Base-by-base conservation (phyloP, 2,329 filamentous ascomycete species). In the Delphinella strobiligena region DNA sequence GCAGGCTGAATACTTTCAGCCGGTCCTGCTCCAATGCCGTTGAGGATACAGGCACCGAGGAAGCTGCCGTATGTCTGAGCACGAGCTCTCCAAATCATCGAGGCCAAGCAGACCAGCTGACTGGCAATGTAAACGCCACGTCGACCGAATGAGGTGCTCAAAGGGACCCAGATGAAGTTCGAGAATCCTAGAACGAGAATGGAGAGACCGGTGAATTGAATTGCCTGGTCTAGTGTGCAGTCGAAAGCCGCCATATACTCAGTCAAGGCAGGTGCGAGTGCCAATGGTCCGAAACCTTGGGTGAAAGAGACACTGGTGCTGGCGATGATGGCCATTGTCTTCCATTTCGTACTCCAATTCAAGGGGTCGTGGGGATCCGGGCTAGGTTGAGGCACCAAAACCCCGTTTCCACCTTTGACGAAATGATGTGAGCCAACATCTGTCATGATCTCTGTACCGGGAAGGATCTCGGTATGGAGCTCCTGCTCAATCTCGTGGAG, bases 341-440 rank as follows among this genome's bases (percentile, higher is more conserved):
- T 72, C 66, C 67, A 70, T 19, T 54, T 54, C 2, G 52, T 51
- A 22, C 51, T 63, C 69, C 68, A 71, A 43, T 72, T 72, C 33
- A 69, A 49, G 12, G 66, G 66, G 53, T 71, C 66, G 49, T 66
- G 54, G 7, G 60, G 61, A 41, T 67, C 57, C 24, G 60, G 54
- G 1, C 64, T 67, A 4, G 69, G 69, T 45, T 72, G 69, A 18
- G 68, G 69, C 8, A 71, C 66, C n/a, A 72, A 55, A 12, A 69
- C 67, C 24, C 64, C 59, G 16, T 56, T 53, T 15, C 55, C 53
- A 16, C 64, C 61, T 49, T 78, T 80, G 50, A 80, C 73, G 49
- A 80, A 80, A 54, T 79, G 75, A 55, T 78, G 73, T 1, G 62
- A 61, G 15, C 73, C 74, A 29, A 79, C 67, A 62, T 81, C 71